A percentile compares a stretch with the other conserved stretches of the same genome.
phyloP scores from a whole-genome alignment of 2,329 filamentous ascomycete species.

The Ophiostoma sp. region DNA sequence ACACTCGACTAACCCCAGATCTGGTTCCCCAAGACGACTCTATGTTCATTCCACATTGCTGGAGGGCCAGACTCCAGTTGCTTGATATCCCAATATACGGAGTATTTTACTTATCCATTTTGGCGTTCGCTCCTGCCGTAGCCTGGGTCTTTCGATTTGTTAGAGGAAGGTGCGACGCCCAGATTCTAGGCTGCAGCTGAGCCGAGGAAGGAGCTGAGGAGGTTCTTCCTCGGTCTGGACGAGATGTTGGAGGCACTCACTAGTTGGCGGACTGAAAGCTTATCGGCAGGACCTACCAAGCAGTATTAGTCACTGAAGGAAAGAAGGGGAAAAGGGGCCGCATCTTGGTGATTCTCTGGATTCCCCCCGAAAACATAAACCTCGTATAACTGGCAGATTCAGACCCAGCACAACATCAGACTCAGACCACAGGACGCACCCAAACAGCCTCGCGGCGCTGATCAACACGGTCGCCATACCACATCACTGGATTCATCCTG shows the following conservation, averaged over 20 bases:
- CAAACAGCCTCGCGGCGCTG: neutral
- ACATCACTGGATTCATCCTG: neutral
- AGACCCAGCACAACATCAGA: too few relatives aligned
- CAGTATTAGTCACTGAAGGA: neutral
- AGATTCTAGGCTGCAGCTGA: neutral
- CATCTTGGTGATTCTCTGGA: neutral
- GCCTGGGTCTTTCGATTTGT: neutral
- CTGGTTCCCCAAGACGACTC: constrained; percentile 4
- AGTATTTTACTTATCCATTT: neutral
- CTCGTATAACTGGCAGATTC: too few relatives aligned
- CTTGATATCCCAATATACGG: too few relatives aligned
- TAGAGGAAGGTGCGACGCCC: neutral
- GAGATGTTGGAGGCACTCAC: neutral
- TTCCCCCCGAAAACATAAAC: neutral
- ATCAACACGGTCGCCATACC: neutral
- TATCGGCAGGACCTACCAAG: neutral
- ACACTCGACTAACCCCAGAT: neutral
- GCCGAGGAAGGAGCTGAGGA: neutral
- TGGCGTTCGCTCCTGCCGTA: neutral
- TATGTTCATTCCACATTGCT: neutral
- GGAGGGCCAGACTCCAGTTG: too few relatives aligned
- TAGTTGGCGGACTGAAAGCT: neutral
- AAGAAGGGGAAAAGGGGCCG: neutral
- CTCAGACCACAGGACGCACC: neutral
- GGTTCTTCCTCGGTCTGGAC: neutral